A percentile compares a stretch with the other conserved stretches of the same genome.
These are phyloP conservation scores for Lactuca sativa DNA, from an alignment of 129 eudicot genomes.

Conservation along the genomic window DNA sequence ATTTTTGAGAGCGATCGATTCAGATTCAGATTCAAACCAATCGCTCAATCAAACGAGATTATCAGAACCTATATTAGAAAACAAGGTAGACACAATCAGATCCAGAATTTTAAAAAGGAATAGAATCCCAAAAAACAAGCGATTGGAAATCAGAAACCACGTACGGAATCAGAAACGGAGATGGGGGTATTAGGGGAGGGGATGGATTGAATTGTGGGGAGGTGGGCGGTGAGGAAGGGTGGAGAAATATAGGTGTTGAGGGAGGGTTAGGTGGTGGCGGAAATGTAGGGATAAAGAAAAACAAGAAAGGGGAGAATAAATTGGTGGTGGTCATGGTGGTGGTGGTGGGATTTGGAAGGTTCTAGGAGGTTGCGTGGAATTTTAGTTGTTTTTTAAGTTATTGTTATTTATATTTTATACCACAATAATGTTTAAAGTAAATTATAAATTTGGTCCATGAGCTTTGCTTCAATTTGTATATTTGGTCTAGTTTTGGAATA, in stretches of 20 bases:
- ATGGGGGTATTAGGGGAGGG: slow-evolving; percentile 14
- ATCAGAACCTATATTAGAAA: neutral
- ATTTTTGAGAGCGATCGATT: slow-evolving; percentile 14
- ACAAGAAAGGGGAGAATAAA: slow-evolving; percentile 17
- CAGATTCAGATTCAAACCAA: slow-evolving; percentile 3
- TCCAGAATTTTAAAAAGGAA: neutral
- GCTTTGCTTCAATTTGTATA: no score
- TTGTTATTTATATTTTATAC: neutral
- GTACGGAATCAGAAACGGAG: slow-evolving; percentile 5
- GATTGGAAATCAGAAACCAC: neutral
- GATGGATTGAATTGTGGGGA: slow-evolving; percentile 7
- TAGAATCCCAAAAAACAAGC: neutral
- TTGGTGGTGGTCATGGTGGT: slow-evolving; percentile 21
- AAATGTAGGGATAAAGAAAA: slow-evolving; percentile 37
- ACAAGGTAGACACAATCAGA: neutral
- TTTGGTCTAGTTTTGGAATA: no score
- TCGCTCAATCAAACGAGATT: slow-evolving; percentile 16
- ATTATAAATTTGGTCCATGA: no score
- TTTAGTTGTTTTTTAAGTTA: neutral
- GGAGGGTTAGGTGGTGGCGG: slow-evolving; percentile 26
- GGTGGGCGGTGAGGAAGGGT: neutral
- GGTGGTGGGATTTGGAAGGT: slow-evolving; percentile 17
- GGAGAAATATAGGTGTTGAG: slow-evolving; percentile 15
- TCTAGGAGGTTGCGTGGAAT: slow-evolving; percentile 11
- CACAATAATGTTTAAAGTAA: no score